Evolutionary conservation across 306 rosid genomes (phyloP).

Genomic region (Begonia loranthoides): DNA sequence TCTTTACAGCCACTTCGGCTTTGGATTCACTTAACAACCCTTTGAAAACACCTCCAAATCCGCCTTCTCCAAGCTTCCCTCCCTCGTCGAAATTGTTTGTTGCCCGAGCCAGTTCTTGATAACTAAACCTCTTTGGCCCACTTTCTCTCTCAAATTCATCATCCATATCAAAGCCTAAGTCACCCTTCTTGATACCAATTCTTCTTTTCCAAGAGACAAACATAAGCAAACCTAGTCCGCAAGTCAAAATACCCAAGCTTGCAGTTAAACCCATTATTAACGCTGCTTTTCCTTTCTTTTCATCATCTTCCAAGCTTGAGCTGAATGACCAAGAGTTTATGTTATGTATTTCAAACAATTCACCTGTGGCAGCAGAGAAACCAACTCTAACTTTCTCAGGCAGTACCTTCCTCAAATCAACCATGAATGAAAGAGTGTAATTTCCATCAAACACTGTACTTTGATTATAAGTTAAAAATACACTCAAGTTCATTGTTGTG

Average conservation of each 20-base stretch:
- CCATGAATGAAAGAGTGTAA: conserved; percentile 23
- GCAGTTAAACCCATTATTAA: conserved; percentile 9
- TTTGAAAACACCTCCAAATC: conserved; percentile 62
- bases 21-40: conserved; percentile 28
- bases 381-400: conserved; percentile 54
- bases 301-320: conserved; percentile 33
- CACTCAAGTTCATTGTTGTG: conserved; percentile 35
- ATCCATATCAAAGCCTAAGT: conserved; percentile 29
- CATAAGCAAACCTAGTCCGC: conserved; percentile 31
- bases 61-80: conserved; percentile 71
- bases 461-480: conserved; percentile 36
- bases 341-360: conserved; percentile 36
- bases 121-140: conserved; percentile 49
- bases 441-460: conserved; percentile 22
- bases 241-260: conserved; percentile 13
- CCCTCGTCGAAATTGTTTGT: conserved; percentile 28
- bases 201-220: conserved; percentile 26
- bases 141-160: conserved; percentile 55
- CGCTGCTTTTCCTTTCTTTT: not conserved
- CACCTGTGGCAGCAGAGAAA: conserved; percentile 66
- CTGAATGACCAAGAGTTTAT: conserved; percentile 57
- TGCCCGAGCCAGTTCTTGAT: conserved; percentile 30
- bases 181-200: conserved; percentile 3
- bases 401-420: conserved; percentile 46
- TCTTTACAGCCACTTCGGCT: conserved; percentile 49